Evolutionary conservation across 176 grass and related monocot genomes (phyloP).

Genomic region (Miscanthus lutarioriparius): DNA sequence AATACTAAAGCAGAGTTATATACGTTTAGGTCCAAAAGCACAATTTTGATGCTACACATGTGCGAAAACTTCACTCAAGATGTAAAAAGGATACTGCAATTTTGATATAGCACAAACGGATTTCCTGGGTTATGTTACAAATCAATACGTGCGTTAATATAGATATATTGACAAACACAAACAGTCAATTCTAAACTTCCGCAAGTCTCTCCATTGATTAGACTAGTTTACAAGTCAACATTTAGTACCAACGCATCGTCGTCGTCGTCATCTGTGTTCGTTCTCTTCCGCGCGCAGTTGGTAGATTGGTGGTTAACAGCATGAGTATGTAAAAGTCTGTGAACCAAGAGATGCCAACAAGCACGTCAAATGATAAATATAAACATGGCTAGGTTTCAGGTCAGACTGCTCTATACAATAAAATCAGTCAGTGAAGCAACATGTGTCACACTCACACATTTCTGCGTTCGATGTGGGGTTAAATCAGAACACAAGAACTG

Average conservation of each 20-base stretch:
- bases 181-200: no score
- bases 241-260: background rate
- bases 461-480: no score
- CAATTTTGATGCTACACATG: no score
- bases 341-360: background rate
- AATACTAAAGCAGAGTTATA: no score
- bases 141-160: background rate
- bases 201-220: background rate
- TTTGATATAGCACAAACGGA: background rate
- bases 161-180: background rate
- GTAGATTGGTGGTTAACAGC: background rate
- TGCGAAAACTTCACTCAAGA: no score
- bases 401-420: background rate
- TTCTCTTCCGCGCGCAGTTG: background rate
- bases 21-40: no score
- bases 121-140: no score
- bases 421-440: no score
- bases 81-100: background rate
- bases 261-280: no score
- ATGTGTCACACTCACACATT: no score
- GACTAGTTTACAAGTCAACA: background rate
- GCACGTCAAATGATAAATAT: background rate
- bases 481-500: no score
- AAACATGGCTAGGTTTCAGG: background rate
- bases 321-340: conserved; percentile 9